A percentile compares a stretch with the other conserved stretches of the same genome.
These are phyloP conservation scores for Fomitiporia mediterranea DNA, from an alignment of 1,284 basidiomycete species.

Conservation along the genomic window DNA sequence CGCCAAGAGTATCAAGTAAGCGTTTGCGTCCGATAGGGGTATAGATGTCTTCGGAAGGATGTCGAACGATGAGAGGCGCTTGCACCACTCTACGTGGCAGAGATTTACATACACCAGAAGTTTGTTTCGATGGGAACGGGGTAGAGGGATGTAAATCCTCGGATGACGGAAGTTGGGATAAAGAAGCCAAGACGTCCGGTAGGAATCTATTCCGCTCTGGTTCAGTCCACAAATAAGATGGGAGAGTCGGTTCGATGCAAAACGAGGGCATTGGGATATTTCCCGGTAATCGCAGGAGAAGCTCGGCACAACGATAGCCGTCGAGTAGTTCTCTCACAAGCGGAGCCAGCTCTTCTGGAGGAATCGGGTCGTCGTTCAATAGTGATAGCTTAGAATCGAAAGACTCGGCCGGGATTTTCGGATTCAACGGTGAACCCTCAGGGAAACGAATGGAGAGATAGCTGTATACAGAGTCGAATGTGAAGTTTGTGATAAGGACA, in stretches of 20 bases:
- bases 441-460: constrained; percentile 47
- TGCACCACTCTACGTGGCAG: constrained; percentile 41
- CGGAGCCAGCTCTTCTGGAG: constrained; percentile 44
- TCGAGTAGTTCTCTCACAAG: constrained; percentile 56
- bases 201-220: constrained; percentile 39
- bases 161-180: constrained; percentile 30
- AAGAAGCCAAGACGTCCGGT: constrained; percentile 38
- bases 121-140: constrained; percentile 31
- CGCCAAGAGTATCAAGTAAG: constrained; percentile 52
- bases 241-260: constrained; percentile 44
- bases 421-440: constrained; percentile 28
- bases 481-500: constrained; percentile 72
- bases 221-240: constrained; percentile 62
- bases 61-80: constrained; percentile 64
- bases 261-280: constrained; percentile 74
- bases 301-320: constrained; percentile 70
- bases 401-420: background rate
- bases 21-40: constrained; percentile 45
- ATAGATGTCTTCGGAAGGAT: constrained; percentile 43
- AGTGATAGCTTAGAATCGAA: background rate
- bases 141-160: constrained; percentile 35
- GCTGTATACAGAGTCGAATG: constrained; percentile 78
- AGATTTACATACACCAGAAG: background rate
- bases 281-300: constrained; percentile 66
- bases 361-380: constrained; percentile 41